Evolutionary conservation across 2,329 filamentous ascomycete genomes (phyloP).

Genomic region (Lachnellula occidentalis): DNA sequence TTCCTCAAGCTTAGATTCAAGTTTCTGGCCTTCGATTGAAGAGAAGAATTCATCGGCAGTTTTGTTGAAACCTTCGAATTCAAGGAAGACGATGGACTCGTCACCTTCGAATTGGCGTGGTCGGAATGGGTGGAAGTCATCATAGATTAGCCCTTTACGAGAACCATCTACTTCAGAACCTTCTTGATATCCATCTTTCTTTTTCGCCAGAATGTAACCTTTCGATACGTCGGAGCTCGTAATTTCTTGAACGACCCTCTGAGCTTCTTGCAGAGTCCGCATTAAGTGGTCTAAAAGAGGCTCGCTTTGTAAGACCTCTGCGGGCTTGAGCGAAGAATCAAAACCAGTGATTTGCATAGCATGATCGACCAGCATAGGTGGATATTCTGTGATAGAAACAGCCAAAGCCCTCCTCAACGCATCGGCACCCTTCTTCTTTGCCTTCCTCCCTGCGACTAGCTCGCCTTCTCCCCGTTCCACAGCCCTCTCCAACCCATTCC

Average conservation of each 20-base stretch:
- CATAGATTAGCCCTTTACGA: conserved; percentile 59
- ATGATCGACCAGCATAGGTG: conserved; percentile 84
- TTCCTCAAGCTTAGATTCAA: conserved; percentile 78
- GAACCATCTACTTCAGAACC: conserved; percentile 35
- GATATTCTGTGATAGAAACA: conserved; percentile 79
- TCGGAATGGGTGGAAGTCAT: conserved; percentile 92
- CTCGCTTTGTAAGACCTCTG: conserved; percentile 64
- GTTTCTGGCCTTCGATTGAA: conserved; percentile 87
- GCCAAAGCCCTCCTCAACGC: conserved; percentile 75
- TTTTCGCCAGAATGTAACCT: conserved; percentile 84
- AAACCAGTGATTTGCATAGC: conserved; percentile 65
- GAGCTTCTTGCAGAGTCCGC: conserved; percentile 62
- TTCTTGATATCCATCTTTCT: conserved; percentile 35
- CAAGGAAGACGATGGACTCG: conserved; percentile 59
- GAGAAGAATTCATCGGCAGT: conserved; percentile 97
- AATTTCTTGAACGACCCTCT: conserved; percentile 63
- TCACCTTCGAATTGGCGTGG: conserved; percentile 74
- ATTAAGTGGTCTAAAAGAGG: conserved; percentile 61
- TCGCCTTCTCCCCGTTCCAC: conserved; percentile 52
- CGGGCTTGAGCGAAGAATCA: conserved; percentile 61
- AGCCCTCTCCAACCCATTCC: conserved; percentile 61
- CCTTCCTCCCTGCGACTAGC: conserved; percentile 54
- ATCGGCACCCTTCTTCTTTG: conserved; percentile 68
- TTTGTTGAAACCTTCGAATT: conserved; percentile 82
- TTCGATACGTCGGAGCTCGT: conserved; percentile 59